Percentiles rank a stretch among this genome's conserved stretches.
Evolutionary conservation across 306 rosid species (phyloP).

Genomic region (Pueraria montana): DNA sequence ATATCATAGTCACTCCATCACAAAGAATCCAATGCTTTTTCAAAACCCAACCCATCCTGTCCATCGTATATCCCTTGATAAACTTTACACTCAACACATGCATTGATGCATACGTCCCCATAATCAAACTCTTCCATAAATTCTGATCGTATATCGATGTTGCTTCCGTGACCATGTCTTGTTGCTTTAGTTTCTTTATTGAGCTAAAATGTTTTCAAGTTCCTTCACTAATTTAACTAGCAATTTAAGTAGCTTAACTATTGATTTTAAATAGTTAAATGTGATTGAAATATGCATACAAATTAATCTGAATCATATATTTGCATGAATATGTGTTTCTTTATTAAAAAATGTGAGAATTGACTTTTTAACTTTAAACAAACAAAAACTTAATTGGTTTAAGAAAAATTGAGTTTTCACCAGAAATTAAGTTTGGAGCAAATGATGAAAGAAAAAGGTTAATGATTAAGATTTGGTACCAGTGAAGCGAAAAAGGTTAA

Average conservation of each 20-base stretch:
- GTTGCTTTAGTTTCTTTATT: not conserved
- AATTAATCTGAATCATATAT: too few relatives aligned
- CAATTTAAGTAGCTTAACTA: too few relatives aligned
- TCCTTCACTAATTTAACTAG: not conserved
- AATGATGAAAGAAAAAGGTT: constrained; percentile 19
- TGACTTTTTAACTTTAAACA: not conserved
- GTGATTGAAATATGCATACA: not conserved
- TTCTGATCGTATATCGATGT: not conserved
- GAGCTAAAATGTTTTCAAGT: not conserved
- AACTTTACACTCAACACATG: constrained; percentile 33
- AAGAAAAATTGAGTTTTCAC: not conserved
- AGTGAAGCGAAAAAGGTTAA: constrained; percentile 32
- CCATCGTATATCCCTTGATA: constrained; percentile 41
- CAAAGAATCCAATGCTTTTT: constrained; percentile 71
- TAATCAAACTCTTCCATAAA: constrained; percentile 33
- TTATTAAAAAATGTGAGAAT: too few relatives aligned
- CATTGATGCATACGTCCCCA: constrained; percentile 41
- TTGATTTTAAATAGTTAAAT: too few relatives aligned
- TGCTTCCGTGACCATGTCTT: not conserved
- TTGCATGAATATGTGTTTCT: not conserved
- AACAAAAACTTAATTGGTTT: not conserved
- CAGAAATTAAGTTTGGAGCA: not conserved
- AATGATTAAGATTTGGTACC: not conserved
- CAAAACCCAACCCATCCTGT: constrained; percentile 20
- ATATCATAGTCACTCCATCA: constrained; percentile 34